Percentiles rank a stretch among this genome's conserved stretches.
These are phyloP conservation scores for Ophiostoma quercus DNA, from an alignment of 2,329 filamentous ascomycete genomes.

Conservation along the genomic window DNA sequence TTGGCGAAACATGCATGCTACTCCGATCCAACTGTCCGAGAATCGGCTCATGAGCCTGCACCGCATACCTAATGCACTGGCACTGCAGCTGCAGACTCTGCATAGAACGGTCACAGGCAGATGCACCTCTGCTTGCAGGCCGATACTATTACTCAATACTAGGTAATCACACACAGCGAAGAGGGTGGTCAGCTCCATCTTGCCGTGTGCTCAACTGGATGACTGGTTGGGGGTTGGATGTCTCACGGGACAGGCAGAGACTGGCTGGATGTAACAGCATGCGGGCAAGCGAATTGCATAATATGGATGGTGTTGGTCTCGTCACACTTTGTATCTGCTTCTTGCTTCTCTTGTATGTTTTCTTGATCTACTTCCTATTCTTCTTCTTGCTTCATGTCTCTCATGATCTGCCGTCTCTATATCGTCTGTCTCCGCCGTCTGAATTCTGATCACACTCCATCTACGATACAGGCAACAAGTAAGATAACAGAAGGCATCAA, in stretches of 20 bases:
- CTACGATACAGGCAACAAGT: too few relatives aligned
- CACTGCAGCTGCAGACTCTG: background rate
- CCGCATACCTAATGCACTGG: too few relatives aligned
- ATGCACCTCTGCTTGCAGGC: background rate
- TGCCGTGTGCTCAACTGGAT: background rate
- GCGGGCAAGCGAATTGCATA: constrained; percentile 4
- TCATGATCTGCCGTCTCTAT: too few relatives aligned
- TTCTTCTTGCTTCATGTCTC: too few relatives aligned
- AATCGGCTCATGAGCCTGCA: background rate
- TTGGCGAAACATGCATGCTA: too few relatives aligned
- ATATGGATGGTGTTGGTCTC: background rate
- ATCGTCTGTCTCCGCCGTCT: too few relatives aligned
- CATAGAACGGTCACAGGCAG: background rate
- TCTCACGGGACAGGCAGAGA: background rate
- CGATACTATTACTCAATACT: too few relatives aligned
- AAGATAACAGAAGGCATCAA: too few relatives aligned
- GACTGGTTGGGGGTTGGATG: background rate
- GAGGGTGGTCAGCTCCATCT: background rate
- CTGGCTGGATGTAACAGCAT: background rate
- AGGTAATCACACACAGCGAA: too few relatives aligned
- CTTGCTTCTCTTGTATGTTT: background rate
- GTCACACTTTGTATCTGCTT: background rate
- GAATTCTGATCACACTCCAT: too few relatives aligned
- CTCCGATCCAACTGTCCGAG: background rate
- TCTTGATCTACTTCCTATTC: background rate